Conservation (phyloP, 2,329 filamentous ascomycete genomes). For the Curvularia sp. region DNA sequence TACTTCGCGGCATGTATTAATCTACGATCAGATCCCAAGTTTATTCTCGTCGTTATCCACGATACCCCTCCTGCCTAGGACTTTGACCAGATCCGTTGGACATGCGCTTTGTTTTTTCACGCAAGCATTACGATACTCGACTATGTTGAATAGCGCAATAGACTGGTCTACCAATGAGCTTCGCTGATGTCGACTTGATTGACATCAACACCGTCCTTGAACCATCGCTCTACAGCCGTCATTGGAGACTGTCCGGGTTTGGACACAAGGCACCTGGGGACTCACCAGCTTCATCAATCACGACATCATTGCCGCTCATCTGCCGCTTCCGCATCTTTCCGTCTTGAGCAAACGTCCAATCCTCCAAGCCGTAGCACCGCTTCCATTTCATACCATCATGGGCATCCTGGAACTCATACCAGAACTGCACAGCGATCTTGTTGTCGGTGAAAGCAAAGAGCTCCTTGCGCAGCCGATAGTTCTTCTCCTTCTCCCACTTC, state of each 20-base stretch:
- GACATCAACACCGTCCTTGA: slow-evolving; percentile 72
- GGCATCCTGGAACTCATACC: slow-evolving; percentile 81
- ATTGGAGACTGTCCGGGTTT: slow-evolving; percentile 8
- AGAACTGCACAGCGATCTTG: slow-evolving; percentile 87
- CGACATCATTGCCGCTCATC: slow-evolving; percentile 78
- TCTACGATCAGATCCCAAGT: slow-evolving; percentile 67
- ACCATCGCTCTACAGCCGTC: slow-evolving; percentile 66
- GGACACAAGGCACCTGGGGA: neutral
- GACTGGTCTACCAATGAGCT: slow-evolving; percentile 65
- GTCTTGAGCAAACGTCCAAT: slow-evolving; percentile 76
- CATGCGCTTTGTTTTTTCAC: neutral
- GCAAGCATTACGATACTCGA: slow-evolving; percentile 35
- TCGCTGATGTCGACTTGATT: slow-evolving; percentile 71
- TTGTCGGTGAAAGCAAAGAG: slow-evolving; percentile 78
- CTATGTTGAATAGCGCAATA: slow-evolving; percentile 8
- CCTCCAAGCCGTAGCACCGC: slow-evolving; percentile 82
- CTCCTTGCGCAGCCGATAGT: slow-evolving; percentile 81
- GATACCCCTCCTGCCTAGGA: slow-evolving; percentile 74
- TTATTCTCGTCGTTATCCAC: slow-evolving; percentile 79
- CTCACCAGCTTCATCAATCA: slow-evolving; percentile 60
- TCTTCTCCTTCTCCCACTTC: slow-evolving; percentile 77
- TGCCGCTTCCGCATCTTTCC: slow-evolving; percentile 76
- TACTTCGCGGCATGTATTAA: slow-evolving; percentile 21
- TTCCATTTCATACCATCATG: slow-evolving; percentile 69
- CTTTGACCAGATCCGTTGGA: slow-evolving; percentile 4